Evolutionary conservation across 139 green algal genomes (phyloP).

Genomic region (Micractinium sp.): DNA sequence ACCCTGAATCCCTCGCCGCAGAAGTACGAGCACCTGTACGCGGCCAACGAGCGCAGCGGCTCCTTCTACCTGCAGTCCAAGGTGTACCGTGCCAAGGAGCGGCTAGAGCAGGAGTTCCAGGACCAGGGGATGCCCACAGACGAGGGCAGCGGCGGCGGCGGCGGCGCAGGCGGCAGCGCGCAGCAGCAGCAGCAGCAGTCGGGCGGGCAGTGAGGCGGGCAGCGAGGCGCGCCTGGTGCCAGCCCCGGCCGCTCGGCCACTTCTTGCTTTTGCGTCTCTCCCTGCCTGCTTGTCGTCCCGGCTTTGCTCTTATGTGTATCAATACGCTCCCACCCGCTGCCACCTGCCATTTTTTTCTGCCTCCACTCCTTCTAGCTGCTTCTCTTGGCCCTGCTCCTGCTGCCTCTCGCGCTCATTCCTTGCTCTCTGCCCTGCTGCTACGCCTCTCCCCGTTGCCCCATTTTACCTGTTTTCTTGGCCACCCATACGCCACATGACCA

Average conservation of each 20-base stretch:
- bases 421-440: too few relatives aligned
- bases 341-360: neutral
- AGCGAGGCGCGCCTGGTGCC: neutral
- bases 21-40: conserved; percentile 84
- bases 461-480: neutral
- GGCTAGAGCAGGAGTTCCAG: conserved; percentile 48
- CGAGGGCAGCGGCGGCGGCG: neutral
- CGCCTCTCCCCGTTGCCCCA: neutral
- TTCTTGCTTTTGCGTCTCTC: neutral
- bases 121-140: conserved; percentile 33
- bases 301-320: neutral
- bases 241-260: neutral
- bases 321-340: neutral
- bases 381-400: neutral
- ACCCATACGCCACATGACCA: neutral
- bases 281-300: neutral
- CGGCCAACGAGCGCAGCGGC: conserved; percentile 85
- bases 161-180: conserved; percentile 9
- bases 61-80: conserved; percentile 94
- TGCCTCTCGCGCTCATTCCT: neutral
- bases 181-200: conserved; percentile 25
- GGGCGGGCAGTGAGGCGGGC: neutral
- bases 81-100: conserved; percentile 68
- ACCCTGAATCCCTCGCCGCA: conserved; percentile 17
- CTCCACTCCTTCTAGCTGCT: neutral